Base-by-base conservation (phyloP, 768 basidiomycete species). In the Scleroderma bovista region DNA sequence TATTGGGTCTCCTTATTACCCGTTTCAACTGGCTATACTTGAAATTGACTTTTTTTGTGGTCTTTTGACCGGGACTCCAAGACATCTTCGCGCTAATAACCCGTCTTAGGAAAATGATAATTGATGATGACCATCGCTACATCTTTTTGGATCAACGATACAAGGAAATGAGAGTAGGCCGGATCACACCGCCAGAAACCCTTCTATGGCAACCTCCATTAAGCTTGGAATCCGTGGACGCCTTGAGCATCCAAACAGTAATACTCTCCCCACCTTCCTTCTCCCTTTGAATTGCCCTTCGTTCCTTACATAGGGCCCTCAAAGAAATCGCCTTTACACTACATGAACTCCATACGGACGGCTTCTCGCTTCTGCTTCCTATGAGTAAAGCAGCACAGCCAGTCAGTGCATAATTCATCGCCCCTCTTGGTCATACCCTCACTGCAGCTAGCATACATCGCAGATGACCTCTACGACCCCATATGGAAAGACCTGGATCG, bases 401-500 rank as follows among this genome's bases (percentile, higher is more conserved):
- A 80, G 86, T 86, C 57, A 53, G 73, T 31, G 55, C 46, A 4
- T 24, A 40, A 24, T 8, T 9, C 32, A 34, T 33, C 39, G 15
- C 29, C 36, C 31, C 15, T 45, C 26, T 12, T 4, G 19, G 20
- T 3, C 23, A 26, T 20, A 48, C 57, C 54, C 47, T 63, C 40
- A 6, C 24, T 26, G 32, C 19, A 34, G n/a, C 26, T 48, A 88
- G 86, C 65, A 49, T 88, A 87, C 62, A 61, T 88, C 31, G 87
- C 82, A 10, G 75, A 88, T 58, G 77, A 82, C 52, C 54, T 57
- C 10, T 89, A 80, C 53, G 79, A 84, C 46, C 71, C 76, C 15
- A 71, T 90, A 51, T 89, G 86, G 86, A 72, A 73, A n/a, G 85
- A 84, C 57, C 73, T 90, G 24, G 54, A 88, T 60, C 69, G 64